A percentile compares a stretch with the other conserved stretches of the same genome.
Conservation (phyloP, 768 basidiomycete genomes). For the Suillus spraguei region DNA sequence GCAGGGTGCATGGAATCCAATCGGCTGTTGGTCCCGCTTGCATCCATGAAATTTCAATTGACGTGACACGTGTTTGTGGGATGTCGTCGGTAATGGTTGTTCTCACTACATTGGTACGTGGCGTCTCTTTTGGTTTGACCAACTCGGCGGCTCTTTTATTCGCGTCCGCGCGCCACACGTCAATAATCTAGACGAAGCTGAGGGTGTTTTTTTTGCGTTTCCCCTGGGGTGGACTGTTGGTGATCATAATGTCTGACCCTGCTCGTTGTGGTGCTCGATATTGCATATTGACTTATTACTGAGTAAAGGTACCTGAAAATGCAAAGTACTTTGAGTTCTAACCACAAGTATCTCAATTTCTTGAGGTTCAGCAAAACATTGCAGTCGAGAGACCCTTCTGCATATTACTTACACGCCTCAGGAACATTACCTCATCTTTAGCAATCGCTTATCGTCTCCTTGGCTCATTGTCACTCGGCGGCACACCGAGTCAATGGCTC, state of each 20-base stretch:
- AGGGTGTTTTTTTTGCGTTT: background rate
- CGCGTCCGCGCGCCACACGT: background rate
- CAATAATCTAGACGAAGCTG: background rate
- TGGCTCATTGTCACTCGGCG: background rate
- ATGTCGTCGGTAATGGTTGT: background rate
- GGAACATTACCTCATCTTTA: constrained; percentile 3
- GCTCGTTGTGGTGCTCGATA: background rate
- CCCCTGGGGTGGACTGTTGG: background rate
- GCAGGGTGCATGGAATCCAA: background rate
- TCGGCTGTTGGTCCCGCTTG: background rate
- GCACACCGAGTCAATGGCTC: background rate
- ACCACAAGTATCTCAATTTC: background rate
- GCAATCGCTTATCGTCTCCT: background rate
- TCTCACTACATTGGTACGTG: background rate
- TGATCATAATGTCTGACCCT: background rate
- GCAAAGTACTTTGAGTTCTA: background rate
- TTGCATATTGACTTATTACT: background rate
- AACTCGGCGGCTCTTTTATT: background rate
- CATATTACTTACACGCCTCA: constrained; percentile 1
- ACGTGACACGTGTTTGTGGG: constrained; percentile 1
- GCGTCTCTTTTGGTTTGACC: background rate
- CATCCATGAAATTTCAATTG: background rate
- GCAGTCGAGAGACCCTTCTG: background rate
- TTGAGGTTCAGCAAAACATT: background rate
- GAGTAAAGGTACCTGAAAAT: background rate